Base-by-base conservation (phyloP, 108 stramenopile species). In the Conticribra guillardii region DNA sequence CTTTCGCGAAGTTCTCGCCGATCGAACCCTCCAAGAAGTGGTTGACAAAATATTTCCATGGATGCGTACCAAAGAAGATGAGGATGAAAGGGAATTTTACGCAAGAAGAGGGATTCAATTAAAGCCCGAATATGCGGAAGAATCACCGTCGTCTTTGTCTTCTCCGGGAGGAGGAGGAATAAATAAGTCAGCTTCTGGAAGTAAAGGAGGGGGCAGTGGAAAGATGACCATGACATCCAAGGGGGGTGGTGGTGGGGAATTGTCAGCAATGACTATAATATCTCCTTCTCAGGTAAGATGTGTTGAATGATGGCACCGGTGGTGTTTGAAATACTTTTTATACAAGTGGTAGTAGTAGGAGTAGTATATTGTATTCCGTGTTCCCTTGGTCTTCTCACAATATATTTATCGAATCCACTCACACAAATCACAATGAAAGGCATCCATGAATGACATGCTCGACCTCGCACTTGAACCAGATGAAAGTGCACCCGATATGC, bases 21-120 rank as follows among this genome's bases (percentile, higher is more conserved):
- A 87, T 61, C 69, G 84, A 26, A 82, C 72, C 29, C 41, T 89
- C 49, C 67, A 87, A 66, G 79, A 87, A 44, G 23, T 88, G 41
- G 70, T 91, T 24, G 73, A 85, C 67, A 79, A 85, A 65, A 69
- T 87, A 29, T 69, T 88, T 37, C 63, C 69, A 24, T 54, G 64
- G 44, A 73, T 84, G 29, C 73, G 67, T 37, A 71, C 52, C n/a
- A 74, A 64, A 19, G 84, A 82, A 47, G 80, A 84, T 27, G 64
- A 61, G 34, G 63, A 50, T 5, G 83, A 84, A 44, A 53, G 61
- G 53, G 64, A 22, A 8, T 84, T 84, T 76, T 84, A 84, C 64
- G 69, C 37, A 18, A 18, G 58, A 44, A 57, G 75, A n/a, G 75
- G 75, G 4, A 84, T 84, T 51, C 53, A 67, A 22, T 37, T 69